Evolutionary conservation across 106 monocot genomes (phyloP).

Genomic region (Allium sativum): DNA sequence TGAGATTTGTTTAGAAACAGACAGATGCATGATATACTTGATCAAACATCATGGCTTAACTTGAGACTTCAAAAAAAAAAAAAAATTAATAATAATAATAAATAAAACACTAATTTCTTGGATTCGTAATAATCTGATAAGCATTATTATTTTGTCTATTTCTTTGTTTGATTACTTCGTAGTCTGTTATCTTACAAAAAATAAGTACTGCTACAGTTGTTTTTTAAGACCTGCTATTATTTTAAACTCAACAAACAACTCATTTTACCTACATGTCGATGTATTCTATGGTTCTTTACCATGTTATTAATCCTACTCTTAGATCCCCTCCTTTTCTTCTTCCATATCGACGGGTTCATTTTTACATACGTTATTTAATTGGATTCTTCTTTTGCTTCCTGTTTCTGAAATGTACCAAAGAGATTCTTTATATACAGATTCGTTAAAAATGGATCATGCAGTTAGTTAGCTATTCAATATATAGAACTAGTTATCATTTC

Average conservation of each 20-base stretch:
- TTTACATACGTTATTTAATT: neutral
- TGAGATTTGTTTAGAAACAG: too few relatives aligned
- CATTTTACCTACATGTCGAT: neutral
- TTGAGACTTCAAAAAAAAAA: too few relatives aligned
- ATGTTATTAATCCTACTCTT: neutral
- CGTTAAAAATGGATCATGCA: neutral
- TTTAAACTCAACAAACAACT: neutral
- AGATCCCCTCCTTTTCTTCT: neutral
- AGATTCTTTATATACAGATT: neutral
- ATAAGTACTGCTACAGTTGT: too few relatives aligned
- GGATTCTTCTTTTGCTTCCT: neutral
- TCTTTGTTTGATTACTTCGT: too few relatives aligned
- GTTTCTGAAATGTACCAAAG: neutral
- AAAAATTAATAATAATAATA: too few relatives aligned
- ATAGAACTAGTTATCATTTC: slow-evolving; percentile 35
- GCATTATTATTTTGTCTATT: too few relatives aligned
- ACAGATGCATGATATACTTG: too few relatives aligned
- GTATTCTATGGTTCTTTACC: neutral
- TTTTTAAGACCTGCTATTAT: too few relatives aligned
- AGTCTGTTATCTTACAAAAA: too few relatives aligned
- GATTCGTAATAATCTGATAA: too few relatives aligned
- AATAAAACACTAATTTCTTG: too few relatives aligned
- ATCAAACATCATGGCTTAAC: too few relatives aligned
- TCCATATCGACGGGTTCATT: neutral
- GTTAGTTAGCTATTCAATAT: slow-evolving; percentile 2